phyloP scores from a whole-genome alignment of 1,139 yeast species.

The Candida sp. region DNA sequence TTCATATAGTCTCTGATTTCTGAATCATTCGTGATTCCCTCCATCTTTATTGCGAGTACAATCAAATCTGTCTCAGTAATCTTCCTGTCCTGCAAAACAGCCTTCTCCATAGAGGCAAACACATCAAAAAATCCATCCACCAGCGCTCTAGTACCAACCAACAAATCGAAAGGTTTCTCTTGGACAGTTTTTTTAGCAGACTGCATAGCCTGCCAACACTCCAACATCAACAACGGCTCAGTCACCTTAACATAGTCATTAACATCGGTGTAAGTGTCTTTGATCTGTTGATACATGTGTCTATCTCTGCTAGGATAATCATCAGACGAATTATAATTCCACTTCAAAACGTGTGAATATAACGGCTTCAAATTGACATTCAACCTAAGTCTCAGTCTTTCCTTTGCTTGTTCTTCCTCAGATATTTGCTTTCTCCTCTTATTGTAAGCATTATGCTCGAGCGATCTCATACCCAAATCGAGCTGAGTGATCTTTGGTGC shows the following conservation, averaged over 20 bases:
- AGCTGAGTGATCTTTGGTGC: slow-evolving; percentile 41
- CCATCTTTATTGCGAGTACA: slow-evolving; percentile 59
- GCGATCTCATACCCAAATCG: slow-evolving; percentile 41
- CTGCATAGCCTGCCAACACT: slow-evolving; percentile 93
- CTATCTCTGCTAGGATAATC: slow-evolving; percentile 61
- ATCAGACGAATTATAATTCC: slow-evolving; percentile 70
- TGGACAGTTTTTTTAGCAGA: slow-evolving; percentile 70
- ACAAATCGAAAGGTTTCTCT: slow-evolving; percentile 67
- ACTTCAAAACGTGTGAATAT: slow-evolving; percentile 68
- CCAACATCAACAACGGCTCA: slow-evolving; percentile 83
- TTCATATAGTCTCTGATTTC: slow-evolving; percentile 29
- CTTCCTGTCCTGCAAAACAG: slow-evolving; percentile 54
- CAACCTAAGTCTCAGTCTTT: slow-evolving; percentile 78
- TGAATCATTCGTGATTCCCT: slow-evolving; percentile 16
- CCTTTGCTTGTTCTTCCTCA: slow-evolving; percentile 67
- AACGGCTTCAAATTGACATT: slow-evolving; percentile 81
- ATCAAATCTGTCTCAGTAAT: slow-evolving; percentile 80
- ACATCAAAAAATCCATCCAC: slow-evolving; percentile 91
- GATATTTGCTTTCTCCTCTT: slow-evolving; percentile 20
- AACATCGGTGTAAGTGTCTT: slow-evolving; percentile 55
- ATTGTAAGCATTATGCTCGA: slow-evolving; percentile 15
- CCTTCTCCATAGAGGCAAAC: slow-evolving; percentile 71
- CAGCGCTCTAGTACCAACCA: slow-evolving; percentile 79
- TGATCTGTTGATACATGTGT: slow-evolving; percentile 40
- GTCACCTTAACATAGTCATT: slow-evolving; percentile 68